A percentile compares a stretch with the other conserved stretches of the same genome.
Evolutionary conservation across 225 moss, liverwort and hornwort genomes (phyloP).

Genomic region (Polytrichum formosum): DNA sequence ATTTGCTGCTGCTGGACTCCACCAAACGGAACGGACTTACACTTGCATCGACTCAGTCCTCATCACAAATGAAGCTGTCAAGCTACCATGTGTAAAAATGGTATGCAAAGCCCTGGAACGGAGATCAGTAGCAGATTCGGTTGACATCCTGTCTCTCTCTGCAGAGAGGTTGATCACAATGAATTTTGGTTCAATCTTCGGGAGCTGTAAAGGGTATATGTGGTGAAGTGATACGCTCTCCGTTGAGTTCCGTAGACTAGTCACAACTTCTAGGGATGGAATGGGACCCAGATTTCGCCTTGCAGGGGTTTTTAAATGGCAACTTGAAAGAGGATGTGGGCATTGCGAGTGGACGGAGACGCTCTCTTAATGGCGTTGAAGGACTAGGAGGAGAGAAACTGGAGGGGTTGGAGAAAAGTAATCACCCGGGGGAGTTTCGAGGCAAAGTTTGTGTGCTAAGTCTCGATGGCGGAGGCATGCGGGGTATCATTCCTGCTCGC

Average conservation of each 20-base stretch:
- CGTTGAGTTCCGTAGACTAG: not conserved
- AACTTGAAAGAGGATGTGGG: slow-evolving; percentile 38
- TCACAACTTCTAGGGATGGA: slow-evolving; percentile 24
- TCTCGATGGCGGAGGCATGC: slow-evolving; percentile 93
- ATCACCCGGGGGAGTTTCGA: slow-evolving; percentile 23
- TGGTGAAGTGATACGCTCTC: not conserved
- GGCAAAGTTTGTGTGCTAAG: slow-evolving; percentile 85
- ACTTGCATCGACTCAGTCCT: too few species aligned
- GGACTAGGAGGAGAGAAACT: slow-evolving; percentile 22
- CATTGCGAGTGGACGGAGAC: slow-evolving; percentile 16
- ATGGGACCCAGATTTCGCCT: slow-evolving; percentile 44
- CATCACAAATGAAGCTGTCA: not conserved
- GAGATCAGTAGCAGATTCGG: too few species aligned
- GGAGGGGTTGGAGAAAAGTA: slow-evolving; percentile 14
- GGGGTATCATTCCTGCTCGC: slow-evolving; percentile 81
- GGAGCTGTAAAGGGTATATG: slow-evolving; percentile 4
- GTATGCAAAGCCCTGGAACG: not conserved
- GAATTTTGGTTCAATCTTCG: not conserved
- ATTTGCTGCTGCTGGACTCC: too few species aligned
- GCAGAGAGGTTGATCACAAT: not conserved
- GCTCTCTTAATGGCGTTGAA: slow-evolving; percentile 15
- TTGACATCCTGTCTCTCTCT: not conserved
- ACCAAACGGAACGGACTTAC: too few species aligned
- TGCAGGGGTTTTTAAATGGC: slow-evolving; percentile 39
- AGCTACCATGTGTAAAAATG: not conserved